Evolutionary conservation across 164 flowering plant species (phyloP).

Genomic region (Berberis thunbergii): DNA sequence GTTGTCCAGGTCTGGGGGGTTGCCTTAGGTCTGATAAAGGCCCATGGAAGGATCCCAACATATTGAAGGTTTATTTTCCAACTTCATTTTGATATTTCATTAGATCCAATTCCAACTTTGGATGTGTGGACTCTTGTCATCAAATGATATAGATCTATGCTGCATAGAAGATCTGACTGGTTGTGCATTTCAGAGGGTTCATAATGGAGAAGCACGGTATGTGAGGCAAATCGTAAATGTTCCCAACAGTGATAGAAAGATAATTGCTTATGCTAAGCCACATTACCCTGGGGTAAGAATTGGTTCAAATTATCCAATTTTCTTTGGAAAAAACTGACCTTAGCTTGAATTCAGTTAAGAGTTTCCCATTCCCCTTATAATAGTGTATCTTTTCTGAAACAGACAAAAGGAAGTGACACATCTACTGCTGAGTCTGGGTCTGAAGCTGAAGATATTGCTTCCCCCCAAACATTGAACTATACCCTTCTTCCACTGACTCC

Average conservation of each 20-base stretch:
- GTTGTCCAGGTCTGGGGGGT: conserved; percentile 34
- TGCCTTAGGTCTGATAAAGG: conserved; percentile 38
- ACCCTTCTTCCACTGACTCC: conserved; percentile 72
- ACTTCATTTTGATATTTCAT: background rate
- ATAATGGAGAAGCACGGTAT: conserved; percentile 55
- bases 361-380: background rate
- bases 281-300: conserved; percentile 43
- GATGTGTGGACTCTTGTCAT: background rate
- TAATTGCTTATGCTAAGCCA: conserved; percentile 81
- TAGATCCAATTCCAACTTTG: background rate
- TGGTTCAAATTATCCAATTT: background rate
- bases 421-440: conserved; percentile 97
- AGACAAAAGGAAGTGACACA: conserved; percentile 81
- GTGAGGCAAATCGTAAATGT: conserved; percentile 72
- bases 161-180: background rate
- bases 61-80: conserved; percentile 22
- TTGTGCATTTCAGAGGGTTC: conserved; percentile 30
- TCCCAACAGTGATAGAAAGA: conserved; percentile 70
- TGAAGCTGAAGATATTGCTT: conserved; percentile 85
- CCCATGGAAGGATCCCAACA: conserved; percentile 36
- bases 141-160: background rate
- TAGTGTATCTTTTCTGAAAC: conserved; percentile 13
- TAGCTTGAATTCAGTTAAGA: conserved; percentile 1
- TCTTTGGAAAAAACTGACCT: background rate
- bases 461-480: conserved; percentile 57